A percentile compares a stretch with the other conserved stretches of the same genome.
Conservation (phyloP, 345 rosid species). For the Hibiscus tridactylites region DNA sequence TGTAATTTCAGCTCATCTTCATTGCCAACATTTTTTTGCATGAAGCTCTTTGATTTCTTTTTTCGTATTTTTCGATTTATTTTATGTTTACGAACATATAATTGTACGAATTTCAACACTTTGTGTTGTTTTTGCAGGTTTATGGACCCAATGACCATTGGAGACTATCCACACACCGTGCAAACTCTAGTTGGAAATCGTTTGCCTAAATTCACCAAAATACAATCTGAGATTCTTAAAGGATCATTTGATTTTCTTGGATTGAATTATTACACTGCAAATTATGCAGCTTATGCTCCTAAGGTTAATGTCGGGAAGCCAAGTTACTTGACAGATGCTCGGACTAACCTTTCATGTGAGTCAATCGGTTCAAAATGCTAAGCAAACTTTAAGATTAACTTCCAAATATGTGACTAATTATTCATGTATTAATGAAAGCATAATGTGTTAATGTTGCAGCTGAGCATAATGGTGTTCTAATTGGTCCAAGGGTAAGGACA, state of each 20-base stretch:
- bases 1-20: no score
- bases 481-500: slow-evolving; percentile 29
- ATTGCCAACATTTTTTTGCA: no score
- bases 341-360: slow-evolving; percentile 21
- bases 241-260: slow-evolving; percentile 47
- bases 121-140: slow-evolving; percentile 23
- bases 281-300: slow-evolving; percentile 20
- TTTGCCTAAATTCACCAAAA: slow-evolving; percentile 31
- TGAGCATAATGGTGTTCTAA: slow-evolving; percentile 12
- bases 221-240: slow-evolving; percentile 28
- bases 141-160: slow-evolving; percentile 31
- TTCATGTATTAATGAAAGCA: neutral
- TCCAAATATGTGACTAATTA: neutral
- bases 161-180: slow-evolving; percentile 38
- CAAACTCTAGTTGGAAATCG: slow-evolving; percentile 22
- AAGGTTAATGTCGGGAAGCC: neutral
- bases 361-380: neutral
- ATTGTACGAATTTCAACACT: neutral
- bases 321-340: slow-evolving; percentile 31
- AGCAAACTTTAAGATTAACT: neutral
- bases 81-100: neutral
- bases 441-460: neutral
- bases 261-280: slow-evolving; percentile 37
- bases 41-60: no score
- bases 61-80: no score